Percentiles rank a stretch among this genome's conserved stretches.
These are phyloP conservation scores for Chlamydomonas asymmetrica DNA, from an alignment of 139 green algal species.

Conservation along the genomic window DNA sequence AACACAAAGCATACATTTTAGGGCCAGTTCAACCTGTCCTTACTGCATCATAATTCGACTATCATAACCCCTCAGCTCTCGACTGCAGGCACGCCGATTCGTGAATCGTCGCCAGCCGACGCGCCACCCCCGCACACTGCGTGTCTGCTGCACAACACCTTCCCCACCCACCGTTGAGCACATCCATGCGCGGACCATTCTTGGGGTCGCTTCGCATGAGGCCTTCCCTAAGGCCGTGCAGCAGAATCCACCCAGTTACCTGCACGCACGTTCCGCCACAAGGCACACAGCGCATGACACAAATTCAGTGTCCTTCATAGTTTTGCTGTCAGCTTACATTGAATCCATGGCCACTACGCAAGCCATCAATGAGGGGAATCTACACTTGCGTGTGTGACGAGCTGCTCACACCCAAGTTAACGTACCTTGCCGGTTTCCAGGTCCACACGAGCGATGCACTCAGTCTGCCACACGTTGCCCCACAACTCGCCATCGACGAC, in stretches of 20 bases:
- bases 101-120: background rate
- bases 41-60: background rate
- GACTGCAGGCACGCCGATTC: background rate
- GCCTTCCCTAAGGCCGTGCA: constrained; percentile 46
- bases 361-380: too few species aligned
- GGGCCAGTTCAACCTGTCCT: background rate
- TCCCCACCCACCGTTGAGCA: constrained; percentile 75
- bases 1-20: background rate
- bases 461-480: constrained; percentile 84
- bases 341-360: too few species aligned
- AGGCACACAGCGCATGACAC: background rate
- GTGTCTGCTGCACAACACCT: background rate
- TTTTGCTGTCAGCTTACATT: too few species aligned
- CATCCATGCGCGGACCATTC: constrained; percentile 55
- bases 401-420: background rate
- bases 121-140: background rate
- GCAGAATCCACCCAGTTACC: constrained; percentile 73
- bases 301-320: background rate
- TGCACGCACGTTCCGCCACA: background rate
- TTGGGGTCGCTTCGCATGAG: constrained; percentile 17
- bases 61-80: background rate
- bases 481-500: constrained; percentile 75
- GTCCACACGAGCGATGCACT: constrained; percentile 86
- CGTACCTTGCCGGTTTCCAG: constrained; percentile 39
- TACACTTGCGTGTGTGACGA: background rate